Evolutionary conservation across 495 filamentous ascomycete species (phyloP).

Genomic region (Hypoxylon crocopeplum): DNA sequence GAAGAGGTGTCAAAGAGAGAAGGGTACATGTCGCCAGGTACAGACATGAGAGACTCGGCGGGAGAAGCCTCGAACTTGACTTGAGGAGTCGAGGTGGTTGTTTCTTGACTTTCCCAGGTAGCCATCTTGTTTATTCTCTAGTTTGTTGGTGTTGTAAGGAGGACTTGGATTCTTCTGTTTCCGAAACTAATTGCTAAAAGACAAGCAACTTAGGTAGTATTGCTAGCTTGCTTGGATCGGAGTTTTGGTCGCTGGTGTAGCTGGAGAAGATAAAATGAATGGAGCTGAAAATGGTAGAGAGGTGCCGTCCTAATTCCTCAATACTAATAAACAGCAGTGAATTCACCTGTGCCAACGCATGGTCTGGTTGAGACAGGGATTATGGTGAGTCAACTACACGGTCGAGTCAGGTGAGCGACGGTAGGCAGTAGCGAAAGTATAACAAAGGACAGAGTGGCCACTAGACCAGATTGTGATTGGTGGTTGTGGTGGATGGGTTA

Average conservation of each 20-base stretch:
- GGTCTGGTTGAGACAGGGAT: constrained; percentile 15
- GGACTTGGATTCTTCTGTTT: constrained; percentile 43
- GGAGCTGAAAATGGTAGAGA: constrained; percentile 41
- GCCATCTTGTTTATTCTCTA: constrained; percentile 44
- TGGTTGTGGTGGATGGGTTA: constrained; percentile 1
- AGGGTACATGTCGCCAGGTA: constrained; percentile 57
- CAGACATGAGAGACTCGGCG: constrained; percentile 60
- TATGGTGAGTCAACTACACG: constrained; percentile 22
- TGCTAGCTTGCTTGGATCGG: constrained; percentile 12
- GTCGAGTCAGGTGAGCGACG: constrained; percentile 10
- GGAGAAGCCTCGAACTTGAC: constrained; percentile 59
- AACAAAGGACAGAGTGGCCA: constrained; percentile 28
- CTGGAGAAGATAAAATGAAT: neutral
- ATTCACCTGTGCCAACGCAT: constrained; percentile 33
- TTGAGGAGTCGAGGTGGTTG: constrained; percentile 44
- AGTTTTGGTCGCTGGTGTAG: neutral
- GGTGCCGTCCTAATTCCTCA: constrained; percentile 53
- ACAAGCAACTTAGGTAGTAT: neutral
- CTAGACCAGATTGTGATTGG: constrained; percentile 12
- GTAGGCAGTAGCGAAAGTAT: constrained; percentile 2
- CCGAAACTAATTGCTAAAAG: constrained; percentile 11
- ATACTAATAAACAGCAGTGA: constrained; percentile 44
- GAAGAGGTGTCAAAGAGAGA: constrained; percentile 52
- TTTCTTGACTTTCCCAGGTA: constrained; percentile 45
- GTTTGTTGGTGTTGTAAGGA: constrained; percentile 43